Evolutionary conservation across 1,139 yeast genomes (phyloP).

Genomic region (Nakaseomyces bracarensis): DNA sequence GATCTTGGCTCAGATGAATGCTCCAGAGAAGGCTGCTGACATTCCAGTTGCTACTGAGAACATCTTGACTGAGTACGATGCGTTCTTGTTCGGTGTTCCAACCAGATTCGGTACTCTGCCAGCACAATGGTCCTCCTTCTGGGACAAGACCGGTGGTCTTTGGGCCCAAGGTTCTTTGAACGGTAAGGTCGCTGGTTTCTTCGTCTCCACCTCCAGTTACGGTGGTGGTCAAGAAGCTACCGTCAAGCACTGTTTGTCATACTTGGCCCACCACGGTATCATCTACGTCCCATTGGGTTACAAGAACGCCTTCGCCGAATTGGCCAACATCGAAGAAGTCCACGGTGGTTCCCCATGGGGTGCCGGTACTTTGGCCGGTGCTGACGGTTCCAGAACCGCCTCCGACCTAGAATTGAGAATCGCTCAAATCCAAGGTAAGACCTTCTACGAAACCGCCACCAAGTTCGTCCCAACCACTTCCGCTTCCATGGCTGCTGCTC

Average conservation of each 20-base stretch:
- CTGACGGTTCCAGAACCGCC: conserved; percentile 61
- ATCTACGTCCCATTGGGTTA: conserved; percentile 56
- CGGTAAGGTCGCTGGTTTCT: conserved; percentile 53
- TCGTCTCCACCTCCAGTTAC: conserved; percentile 49
- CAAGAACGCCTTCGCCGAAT: conserved; percentile 41
- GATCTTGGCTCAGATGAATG: conserved; percentile 51
- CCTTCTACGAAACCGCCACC: conserved; percentile 43
- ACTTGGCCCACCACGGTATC: conserved; percentile 54
- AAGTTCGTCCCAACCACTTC: conserved; percentile 7
- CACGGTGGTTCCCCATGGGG: conserved; percentile 77
- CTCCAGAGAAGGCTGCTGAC: conserved; percentile 49
- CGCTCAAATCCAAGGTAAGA: conserved; percentile 56
- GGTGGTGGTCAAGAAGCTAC: conserved; percentile 65
- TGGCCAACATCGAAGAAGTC: conserved; percentile 48
- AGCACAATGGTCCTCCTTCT: conserved; percentile 55
- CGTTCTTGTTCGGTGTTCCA: conserved; percentile 56
- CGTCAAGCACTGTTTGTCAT: conserved; percentile 41
- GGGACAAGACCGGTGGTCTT: conserved; percentile 53
- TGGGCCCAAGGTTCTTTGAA: conserved; percentile 51
- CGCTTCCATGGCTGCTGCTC: conserved; percentile 9
- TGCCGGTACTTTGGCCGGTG: conserved; percentile 58
- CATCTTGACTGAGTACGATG: conserved; percentile 45
- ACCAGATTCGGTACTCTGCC: conserved; percentile 58
- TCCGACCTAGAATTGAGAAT: conserved; percentile 49
- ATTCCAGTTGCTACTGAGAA: conserved; percentile 46